These are phyloP conservation scores for Xenoacremonium recifei DNA, from an alignment of 2,329 filamentous ascomycete species.

Conservation along the genomic window DNA sequence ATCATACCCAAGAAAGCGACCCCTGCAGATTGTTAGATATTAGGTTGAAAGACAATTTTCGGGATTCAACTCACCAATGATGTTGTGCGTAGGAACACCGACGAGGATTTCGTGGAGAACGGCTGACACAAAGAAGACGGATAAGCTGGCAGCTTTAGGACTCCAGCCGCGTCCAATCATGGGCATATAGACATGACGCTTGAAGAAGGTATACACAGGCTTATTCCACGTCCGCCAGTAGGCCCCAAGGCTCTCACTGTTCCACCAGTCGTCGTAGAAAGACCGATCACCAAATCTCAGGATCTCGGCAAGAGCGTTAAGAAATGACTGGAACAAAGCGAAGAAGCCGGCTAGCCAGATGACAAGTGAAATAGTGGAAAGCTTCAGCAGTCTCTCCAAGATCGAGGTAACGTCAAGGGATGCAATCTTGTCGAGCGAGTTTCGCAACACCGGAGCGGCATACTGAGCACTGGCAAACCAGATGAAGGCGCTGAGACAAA, in stretches of 20 bases:
- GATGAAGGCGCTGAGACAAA: conserved; percentile 80
- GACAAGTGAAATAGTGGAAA: conserved; percentile 90
- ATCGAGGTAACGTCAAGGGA: conserved; percentile 79
- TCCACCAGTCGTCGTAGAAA: conserved; percentile 99
- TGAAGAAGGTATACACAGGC: conserved; percentile 96
- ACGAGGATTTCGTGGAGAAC: conserved; percentile 90
- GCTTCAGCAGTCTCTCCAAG: conserved; percentile 85
- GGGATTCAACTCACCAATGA: conserved; percentile 65
- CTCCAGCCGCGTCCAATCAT: conserved; percentile 82
- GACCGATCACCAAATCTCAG: conserved; percentile 88
- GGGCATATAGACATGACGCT: conserved; percentile 87
- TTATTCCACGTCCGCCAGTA: conserved; percentile 99
- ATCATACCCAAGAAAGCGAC: conserved; percentile 96
- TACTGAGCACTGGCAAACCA: conserved; percentile 96
- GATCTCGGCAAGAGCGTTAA: conserved; percentile 90
- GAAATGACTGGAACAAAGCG: conserved; percentile 86
- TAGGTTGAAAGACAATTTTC: neutral
- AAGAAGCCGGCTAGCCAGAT: conserved; percentile 99
- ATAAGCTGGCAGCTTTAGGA: conserved; percentile 65
- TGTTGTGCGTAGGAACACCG: conserved; percentile 90
- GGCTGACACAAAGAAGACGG: conserved; percentile 86
- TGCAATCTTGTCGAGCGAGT: conserved; percentile 85
- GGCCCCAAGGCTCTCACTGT: conserved; percentile 76
- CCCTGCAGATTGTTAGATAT: conserved; percentile 45
- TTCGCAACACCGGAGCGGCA: conserved; percentile 82